These are phyloP conservation scores for Bolboschoenoplectus hybrid DNA, from an alignment of 202 grass and related monocot species.

Conservation along the genomic window DNA sequence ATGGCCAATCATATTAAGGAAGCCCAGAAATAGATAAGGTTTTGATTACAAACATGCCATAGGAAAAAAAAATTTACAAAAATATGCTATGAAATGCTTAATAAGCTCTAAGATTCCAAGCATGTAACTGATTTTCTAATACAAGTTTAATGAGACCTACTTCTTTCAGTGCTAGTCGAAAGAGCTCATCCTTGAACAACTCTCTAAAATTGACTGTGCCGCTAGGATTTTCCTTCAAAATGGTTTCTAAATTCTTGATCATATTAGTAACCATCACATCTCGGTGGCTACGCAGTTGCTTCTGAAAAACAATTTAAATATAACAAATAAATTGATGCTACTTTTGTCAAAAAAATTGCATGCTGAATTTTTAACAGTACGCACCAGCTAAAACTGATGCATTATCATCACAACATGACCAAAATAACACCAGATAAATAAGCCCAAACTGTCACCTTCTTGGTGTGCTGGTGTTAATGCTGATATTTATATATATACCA, in stretches of 20 bases:
- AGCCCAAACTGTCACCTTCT: neutral
- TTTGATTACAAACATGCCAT: neutral
- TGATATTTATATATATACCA: neutral
- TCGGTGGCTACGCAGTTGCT: slow-evolving; percentile 55
- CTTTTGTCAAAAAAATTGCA: neutral
- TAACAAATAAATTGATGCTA: neutral
- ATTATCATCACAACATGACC: neutral
- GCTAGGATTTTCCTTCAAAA: slow-evolving; percentile 50
- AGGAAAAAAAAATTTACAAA: neutral
- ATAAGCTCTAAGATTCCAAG: too few relatives aligned
- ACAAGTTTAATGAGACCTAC: slow-evolving; percentile 41
- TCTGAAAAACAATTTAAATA: slow-evolving; percentile 53
- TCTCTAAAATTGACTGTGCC: slow-evolving; percentile 60
- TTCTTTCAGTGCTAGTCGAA: slow-evolving; percentile 65
- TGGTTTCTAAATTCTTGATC: slow-evolving; percentile 44
- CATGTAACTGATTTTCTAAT: neutral
- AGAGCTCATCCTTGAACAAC: slow-evolving; percentile 69
- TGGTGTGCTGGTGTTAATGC: neutral
- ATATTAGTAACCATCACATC: slow-evolving; percentile 61
- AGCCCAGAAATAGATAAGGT: neutral
- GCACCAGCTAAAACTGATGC: neutral
- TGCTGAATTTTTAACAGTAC: neutral
- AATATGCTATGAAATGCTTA: neutral
- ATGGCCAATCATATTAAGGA: neutral
- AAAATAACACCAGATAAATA: neutral